Conservation (phyloP, 2,329 filamentous ascomycete genomes). For the Botrytis galanthina region DNA sequence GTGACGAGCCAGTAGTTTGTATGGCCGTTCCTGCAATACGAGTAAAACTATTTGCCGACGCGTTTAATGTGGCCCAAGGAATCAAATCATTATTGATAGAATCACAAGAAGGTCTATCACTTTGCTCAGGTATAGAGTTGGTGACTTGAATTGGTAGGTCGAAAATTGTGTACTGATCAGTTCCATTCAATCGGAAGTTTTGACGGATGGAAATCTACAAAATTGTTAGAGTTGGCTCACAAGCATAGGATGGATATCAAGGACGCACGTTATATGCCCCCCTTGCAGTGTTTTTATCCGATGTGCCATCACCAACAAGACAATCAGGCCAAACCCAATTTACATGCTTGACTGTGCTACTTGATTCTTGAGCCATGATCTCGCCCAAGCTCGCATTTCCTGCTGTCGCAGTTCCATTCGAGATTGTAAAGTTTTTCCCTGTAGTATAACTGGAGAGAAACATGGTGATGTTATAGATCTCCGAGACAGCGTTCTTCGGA, state of each 20-base stretch:
- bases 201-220: constrained; percentile 66
- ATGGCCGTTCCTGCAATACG: constrained; percentile 33
- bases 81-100: constrained; percentile 52
- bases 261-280: constrained; percentile 58
- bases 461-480: constrained; percentile 63
- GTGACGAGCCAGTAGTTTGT: constrained; percentile 37
- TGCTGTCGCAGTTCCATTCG: constrained; percentile 56
- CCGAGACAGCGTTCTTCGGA: constrained; percentile 51
- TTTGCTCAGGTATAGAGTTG: constrained; percentile 54
- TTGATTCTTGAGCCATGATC: constrained; percentile 61
- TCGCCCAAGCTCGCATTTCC: constrained; percentile 56
- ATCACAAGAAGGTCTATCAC: constrained; percentile 49
- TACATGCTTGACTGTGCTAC: constrained; percentile 71
- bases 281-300: constrained; percentile 48
- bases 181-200: constrained; percentile 63
- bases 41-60: constrained; percentile 36
- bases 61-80: constrained; percentile 46
- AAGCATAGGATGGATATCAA: background rate
- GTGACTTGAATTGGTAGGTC: constrained; percentile 67
- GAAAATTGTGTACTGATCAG: constrained; percentile 67
- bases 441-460: constrained; percentile 65
- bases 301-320: constrained; percentile 55
- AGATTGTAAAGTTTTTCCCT: constrained; percentile 65
- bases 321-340: constrained; percentile 72
- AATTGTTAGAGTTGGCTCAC: background rate